phyloP scores from a whole-genome alignment of 2,329 filamentous ascomycete genomes.

The Sclerotinia trifoliorum region DNA sequence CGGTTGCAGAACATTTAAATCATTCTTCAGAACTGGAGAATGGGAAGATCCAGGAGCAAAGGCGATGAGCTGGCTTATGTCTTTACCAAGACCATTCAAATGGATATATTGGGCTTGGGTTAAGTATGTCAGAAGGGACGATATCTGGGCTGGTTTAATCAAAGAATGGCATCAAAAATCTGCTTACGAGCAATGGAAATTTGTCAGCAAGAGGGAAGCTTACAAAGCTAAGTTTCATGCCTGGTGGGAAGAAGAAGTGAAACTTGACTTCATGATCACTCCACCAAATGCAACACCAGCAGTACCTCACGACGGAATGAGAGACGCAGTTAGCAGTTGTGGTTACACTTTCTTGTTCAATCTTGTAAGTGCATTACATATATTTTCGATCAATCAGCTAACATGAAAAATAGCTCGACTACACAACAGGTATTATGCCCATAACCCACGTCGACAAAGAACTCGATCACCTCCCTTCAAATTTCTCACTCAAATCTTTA shows the following conservation, averaged over 20 bases:
- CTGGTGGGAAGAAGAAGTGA: slow-evolving; percentile 75
- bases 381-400: slow-evolving; percentile 1
- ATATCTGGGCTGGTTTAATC: slow-evolving; percentile 75
- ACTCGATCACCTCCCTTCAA: slow-evolving; percentile 62
- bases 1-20: slow-evolving; percentile 76
- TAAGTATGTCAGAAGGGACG: slow-evolving; percentile 75
- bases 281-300: slow-evolving; percentile 91
- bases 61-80: slow-evolving; percentile 73
- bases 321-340: slow-evolving; percentile 78
- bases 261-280: slow-evolving; percentile 75
- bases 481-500: slow-evolving; percentile 61
- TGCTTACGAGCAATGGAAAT: slow-evolving; percentile 77
- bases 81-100: slow-evolving; percentile 69
- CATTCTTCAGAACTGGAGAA: slow-evolving; percentile 74
- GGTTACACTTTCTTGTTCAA: slow-evolving; percentile 96
- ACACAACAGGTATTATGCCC: slow-evolving; percentile 77
- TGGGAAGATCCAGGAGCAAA: slow-evolving; percentile 74
- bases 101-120: slow-evolving; percentile 88
- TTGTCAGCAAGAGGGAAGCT: slow-evolving; percentile 72
- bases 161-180: slow-evolving; percentile 71
- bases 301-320: slow-evolving; percentile 83
- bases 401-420: slow-evolving; percentile 64
- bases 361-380: slow-evolving; percentile 53
- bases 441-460: slow-evolving; percentile 77
- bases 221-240: slow-evolving; percentile 78